These are phyloP conservation scores for Melanogaster broomeanus DNA, from an alignment of 768 basidiomycete species.

Conservation along the genomic window DNA sequence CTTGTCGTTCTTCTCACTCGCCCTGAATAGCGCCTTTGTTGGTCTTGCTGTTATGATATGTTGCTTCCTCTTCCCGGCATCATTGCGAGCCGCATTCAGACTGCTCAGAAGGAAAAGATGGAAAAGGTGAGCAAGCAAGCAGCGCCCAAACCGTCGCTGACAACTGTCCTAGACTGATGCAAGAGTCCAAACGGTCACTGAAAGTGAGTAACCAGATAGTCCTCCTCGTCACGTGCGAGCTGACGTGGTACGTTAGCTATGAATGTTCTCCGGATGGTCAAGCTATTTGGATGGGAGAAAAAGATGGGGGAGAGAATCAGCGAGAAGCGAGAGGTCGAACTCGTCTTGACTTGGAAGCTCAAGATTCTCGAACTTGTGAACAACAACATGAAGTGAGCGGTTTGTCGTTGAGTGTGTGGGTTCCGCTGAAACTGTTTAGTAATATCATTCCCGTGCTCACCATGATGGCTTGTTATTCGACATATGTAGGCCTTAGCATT, in stretches of 20 bases:
- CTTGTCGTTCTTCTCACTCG: not conserved
- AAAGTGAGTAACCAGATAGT: constrained; percentile 40
- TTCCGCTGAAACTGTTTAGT: constrained; percentile 31
- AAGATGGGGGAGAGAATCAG: constrained; percentile 53
- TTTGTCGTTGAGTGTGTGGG: not conserved
- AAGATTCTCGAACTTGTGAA: constrained; percentile 50
- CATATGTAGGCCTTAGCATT: constrained; percentile 45
- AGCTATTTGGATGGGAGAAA: constrained; percentile 70
- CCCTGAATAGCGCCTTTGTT: constrained; percentile 42
- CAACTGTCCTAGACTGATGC: constrained; percentile 46
- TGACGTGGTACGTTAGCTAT: constrained; percentile 38
- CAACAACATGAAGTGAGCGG: constrained; percentile 30
- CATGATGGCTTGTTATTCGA: constrained; percentile 65
- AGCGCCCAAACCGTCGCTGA: not conserved
- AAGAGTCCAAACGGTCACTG: constrained; percentile 60
- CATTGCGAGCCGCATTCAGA: constrained; percentile 50
- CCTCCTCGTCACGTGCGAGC: not conserved
- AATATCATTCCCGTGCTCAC: constrained; percentile 60
- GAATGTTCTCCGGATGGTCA: constrained; percentile 65
- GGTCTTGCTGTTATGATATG: constrained; percentile 50
- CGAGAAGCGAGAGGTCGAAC: constrained; percentile 61
- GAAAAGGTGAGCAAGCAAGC: constrained; percentile 33
- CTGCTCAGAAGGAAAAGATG: constrained; percentile 51
- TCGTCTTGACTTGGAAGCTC: constrained; percentile 52
- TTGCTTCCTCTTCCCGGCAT: constrained; percentile 57